Evolutionary conservation across 306 rosid species (phyloP).

Genomic region (Morella rubra): DNA sequence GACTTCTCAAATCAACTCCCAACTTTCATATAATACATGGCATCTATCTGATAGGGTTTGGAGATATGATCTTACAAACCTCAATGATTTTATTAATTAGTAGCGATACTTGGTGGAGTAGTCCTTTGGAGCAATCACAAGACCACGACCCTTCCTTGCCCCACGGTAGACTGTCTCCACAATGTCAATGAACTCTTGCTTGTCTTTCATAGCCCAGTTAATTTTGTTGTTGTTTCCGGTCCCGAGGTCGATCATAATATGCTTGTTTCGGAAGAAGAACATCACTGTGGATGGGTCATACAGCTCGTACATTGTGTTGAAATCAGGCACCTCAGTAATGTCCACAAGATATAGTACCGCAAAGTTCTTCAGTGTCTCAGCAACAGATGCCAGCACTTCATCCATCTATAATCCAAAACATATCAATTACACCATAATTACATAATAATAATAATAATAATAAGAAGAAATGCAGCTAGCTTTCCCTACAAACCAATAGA

Average conservation of each 20-base stretch:
- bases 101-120: conserved; percentile 96
- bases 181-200: conserved; percentile 91
- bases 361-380: conserved; percentile 84
- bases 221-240: conserved; percentile 98
- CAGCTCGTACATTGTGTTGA: conserved; percentile 92
- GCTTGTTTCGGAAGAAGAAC: conserved; percentile 97
- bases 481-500: neutral
- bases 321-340: conserved; percentile 96
- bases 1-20: neutral
- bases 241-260: conserved; percentile 97
- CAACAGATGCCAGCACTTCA: conserved; percentile 85
- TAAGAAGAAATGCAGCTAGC: neutral
- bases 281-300: conserved; percentile 89
- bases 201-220: conserved; percentile 97
- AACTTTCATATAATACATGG: neutral
- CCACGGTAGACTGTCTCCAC: conserved; percentile 85
- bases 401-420: conserved; percentile 59
- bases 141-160: conserved; percentile 90
- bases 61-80: neutral
- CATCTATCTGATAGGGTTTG: neutral
- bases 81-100: conserved; percentile 30
- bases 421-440: conserved; percentile 3
- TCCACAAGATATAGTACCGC: conserved; percentile 93
- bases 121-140: conserved; percentile 94
- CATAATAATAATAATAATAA: too few species aligned